Conservation (phyloP, 495 filamentous ascomycete genomes). For the Staphylotrichum longicolle region DNA sequence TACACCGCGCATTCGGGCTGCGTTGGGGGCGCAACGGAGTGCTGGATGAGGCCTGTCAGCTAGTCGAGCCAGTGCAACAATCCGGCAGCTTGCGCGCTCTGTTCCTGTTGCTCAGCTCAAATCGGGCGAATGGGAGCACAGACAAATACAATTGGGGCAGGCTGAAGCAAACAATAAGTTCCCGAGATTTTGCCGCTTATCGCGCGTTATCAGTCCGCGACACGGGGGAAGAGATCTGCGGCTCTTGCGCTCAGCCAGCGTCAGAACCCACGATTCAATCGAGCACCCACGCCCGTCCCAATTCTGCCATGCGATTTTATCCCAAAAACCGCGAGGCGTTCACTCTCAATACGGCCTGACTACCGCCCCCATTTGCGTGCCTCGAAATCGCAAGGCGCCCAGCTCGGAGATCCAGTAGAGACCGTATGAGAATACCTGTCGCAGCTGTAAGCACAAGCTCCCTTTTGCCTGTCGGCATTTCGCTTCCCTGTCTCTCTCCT, state of each 20-base stretch:
- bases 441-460: constrained; percentile 26
- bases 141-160: too few relatives aligned
- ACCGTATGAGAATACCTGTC: constrained; percentile 23
- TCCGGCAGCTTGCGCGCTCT: too few relatives aligned
- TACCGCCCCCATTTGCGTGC: not conserved
- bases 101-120: too few relatives aligned
- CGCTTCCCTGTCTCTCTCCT: constrained; percentile 11
- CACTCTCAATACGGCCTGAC: not conserved
- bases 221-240: constrained; percentile 32
- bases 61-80: too few relatives aligned
- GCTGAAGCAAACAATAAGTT: too few relatives aligned
- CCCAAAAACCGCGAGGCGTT: not conserved
- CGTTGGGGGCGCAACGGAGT: too few relatives aligned
- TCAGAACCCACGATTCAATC: constrained; percentile 2
- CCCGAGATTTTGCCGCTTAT: constrained; percentile 36
- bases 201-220: constrained; percentile 27
- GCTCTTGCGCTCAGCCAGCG: constrained; percentile 18
- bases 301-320: constrained; percentile 5
- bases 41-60: too few relatives aligned
- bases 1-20: too few relatives aligned
- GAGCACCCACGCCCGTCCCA: constrained; percentile 5
- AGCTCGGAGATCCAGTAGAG: not conserved
- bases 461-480: constrained; percentile 12
- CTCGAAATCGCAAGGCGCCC: not conserved
- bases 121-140: too few relatives aligned